phyloP scores from a whole-genome alignment of 768 basidiomycete species.

The Lentinula lateritia region DNA sequence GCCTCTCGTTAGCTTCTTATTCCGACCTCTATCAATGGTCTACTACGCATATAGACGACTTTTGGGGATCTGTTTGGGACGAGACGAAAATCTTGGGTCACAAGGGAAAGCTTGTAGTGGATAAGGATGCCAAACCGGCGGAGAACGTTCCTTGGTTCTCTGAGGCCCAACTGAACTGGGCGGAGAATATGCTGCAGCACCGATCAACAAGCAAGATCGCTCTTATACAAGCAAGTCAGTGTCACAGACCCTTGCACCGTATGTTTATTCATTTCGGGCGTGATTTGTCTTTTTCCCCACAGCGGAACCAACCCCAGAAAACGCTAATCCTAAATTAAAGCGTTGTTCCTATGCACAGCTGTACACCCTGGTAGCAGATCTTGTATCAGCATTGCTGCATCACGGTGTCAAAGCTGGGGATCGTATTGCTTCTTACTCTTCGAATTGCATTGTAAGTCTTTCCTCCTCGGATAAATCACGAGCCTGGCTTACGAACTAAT shows the following conservation, averaged over 20 bases:
- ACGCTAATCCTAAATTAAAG: conserved; percentile 37
- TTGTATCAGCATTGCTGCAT: conserved; percentile 51
- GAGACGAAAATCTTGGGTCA: conserved; percentile 52
- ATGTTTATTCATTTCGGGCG: conserved; percentile 7
- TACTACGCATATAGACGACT: conserved; percentile 46
- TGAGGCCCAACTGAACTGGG: conserved; percentile 67
- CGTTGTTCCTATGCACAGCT: conserved; percentile 52
- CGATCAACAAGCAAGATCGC: conserved; percentile 56
- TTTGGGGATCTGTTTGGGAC: conserved; percentile 79
- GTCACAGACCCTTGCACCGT: conserved; percentile 15
- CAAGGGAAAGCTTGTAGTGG: conserved; percentile 58
- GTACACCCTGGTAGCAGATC: conserved; percentile 47
- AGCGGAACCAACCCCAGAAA: conserved; percentile 60
- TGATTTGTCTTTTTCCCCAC: conserved; percentile 10
- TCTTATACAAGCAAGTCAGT: conserved; percentile 66
- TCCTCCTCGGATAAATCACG: not conserved
- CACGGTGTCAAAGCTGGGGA: conserved; percentile 58
- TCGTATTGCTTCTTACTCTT: conserved; percentile 72
- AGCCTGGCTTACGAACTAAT: conserved; percentile 3
- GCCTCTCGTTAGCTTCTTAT: conserved; percentile 45
- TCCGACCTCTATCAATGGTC: conserved; percentile 68
- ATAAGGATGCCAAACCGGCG: conserved; percentile 44
- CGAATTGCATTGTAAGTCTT: conserved; percentile 65
- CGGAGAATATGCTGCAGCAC: conserved; percentile 70
- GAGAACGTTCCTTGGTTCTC: conserved; percentile 70